Evolutionary conservation across 208 protist species (phyloP).

Genomic region (Porcisia deanei): DNA sequence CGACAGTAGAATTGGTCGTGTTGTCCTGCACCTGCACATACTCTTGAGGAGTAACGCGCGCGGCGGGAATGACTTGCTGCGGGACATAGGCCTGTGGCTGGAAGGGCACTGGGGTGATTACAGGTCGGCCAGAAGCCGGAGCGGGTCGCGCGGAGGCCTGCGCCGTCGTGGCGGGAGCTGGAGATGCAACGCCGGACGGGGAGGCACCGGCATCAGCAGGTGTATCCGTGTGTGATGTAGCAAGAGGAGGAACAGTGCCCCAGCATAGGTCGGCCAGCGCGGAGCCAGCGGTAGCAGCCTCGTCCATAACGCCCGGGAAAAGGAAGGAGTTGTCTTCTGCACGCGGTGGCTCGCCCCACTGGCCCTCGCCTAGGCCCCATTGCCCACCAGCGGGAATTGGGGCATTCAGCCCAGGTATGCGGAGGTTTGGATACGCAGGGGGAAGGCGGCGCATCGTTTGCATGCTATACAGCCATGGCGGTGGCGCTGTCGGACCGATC

Average conservation of each 20-base stretch:
- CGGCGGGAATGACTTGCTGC: slow-evolving; percentile 31
- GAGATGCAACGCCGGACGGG: slow-evolving; percentile 10
- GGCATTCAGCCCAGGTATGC: slow-evolving; percentile 98
- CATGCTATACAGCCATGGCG: slow-evolving; percentile 99
- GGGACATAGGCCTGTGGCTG: slow-evolving; percentile 66
- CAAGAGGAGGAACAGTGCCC: slow-evolving; percentile 44
- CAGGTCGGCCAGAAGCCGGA: slow-evolving; percentile 13
- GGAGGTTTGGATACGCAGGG: slow-evolving; percentile 97
- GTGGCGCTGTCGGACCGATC: slow-evolving; percentile 93
- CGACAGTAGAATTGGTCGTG: slow-evolving; percentile 56
- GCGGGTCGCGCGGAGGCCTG: slow-evolving; percentile 16
- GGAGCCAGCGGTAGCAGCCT: slow-evolving; percentile 39
- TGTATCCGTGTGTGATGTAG: neutral
- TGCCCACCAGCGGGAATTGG: slow-evolving; percentile 97
- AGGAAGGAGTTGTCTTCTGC: slow-evolving; percentile 77
- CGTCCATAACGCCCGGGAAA: slow-evolving; percentile 87
- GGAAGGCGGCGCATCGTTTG: slow-evolving; percentile 98
- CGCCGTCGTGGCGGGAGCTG: slow-evolving; percentile 9
- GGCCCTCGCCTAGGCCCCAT: slow-evolving; percentile 94
- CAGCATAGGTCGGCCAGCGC: slow-evolving; percentile 28
- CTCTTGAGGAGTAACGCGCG: slow-evolving; percentile 55
- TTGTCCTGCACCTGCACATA: slow-evolving; percentile 83
- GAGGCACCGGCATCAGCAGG: slow-evolving; percentile 4
- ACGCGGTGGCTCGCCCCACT: slow-evolving; percentile 98
- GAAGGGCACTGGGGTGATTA: slow-evolving; percentile 72